phyloP scores from a whole-genome alignment of 192 early-diverging fungal species.

The Chytriomyces hyalinus region DNA sequence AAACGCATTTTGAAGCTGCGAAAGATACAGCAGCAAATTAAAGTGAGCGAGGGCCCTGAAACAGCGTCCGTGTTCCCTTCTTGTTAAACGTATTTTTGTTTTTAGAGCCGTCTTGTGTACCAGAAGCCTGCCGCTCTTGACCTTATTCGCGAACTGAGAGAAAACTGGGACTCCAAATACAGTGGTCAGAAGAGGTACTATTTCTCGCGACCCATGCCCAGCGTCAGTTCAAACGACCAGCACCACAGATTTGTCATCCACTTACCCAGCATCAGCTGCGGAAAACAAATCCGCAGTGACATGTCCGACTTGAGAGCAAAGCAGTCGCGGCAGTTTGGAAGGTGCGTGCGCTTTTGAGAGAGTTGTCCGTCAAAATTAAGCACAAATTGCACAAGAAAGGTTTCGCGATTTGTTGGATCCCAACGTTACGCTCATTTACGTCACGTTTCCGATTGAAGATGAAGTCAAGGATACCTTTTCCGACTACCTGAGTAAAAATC shows the following conservation, averaged over 20 bases:
- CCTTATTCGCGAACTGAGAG: neutral
- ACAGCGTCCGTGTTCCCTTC: neutral
- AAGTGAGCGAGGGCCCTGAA: neutral
- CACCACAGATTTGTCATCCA: slow-evolving; percentile 27
- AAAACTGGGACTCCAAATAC: slow-evolving; percentile 13
- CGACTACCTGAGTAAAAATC: neutral
- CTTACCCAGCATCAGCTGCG: slow-evolving; percentile 20
- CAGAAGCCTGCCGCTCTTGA: neutral
- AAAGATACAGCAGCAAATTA: neutral
- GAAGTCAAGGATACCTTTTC: slow-evolving; percentile 9
- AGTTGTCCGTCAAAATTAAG: neutral
- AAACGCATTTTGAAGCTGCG: slow-evolving; percentile 9
- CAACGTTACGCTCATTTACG: slow-evolving; percentile 28
- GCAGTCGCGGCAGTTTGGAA: slow-evolving; percentile 33
- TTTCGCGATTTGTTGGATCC: slow-evolving; percentile 31
- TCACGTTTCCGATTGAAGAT: slow-evolving; percentile 18
- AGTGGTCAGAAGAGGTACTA: slow-evolving; percentile 23
- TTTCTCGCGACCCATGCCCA: neutral
- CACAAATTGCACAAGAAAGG: neutral
- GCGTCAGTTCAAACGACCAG: neutral
- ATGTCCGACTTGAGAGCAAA: neutral
- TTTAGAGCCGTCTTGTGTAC: neutral
- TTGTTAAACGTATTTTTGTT: neutral
- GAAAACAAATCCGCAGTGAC: neutral
- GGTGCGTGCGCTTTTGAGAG: neutral